Base-by-base conservation (phyloP, 2,329 filamentous ascomycete genomes). In the Proliferodiscus dingleyae region DNA sequence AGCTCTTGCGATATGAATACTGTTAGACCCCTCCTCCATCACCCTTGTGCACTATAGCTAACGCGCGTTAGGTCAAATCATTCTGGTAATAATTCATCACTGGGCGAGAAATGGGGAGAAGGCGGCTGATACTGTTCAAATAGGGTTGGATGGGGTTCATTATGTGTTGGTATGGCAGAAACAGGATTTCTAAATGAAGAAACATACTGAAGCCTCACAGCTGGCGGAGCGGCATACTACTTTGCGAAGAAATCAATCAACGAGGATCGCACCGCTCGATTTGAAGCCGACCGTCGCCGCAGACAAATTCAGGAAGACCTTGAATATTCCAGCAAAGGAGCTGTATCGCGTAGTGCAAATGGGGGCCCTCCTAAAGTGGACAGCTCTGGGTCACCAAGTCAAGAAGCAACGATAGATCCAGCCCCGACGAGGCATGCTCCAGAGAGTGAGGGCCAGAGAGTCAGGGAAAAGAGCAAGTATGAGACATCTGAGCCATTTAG, bases 201-300 rank as follows among this genome's bases (percentile, higher is more conserved):
- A 9, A 33, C n/a, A 43, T 34, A 42, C 48, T 59, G 37, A 61
- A 41, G 7, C 37, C 37, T 29, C 39, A 50, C 62, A 89, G 89
- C 90, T 56, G 93, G 91, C 63, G 93, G 81, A 55, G 87, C 85
- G 53, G 89, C 91, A 61, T 98, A 97, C 75, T 89, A 87, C 73
- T 95, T 96, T 66, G 93, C 93, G 54, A 98, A 98, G 76, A 78
- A 81, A 63, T 84, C 83, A 66, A 95, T 98, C 77, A 95, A 96
- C 65, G 87, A 87, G 57, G 89, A 96, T 68, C 87, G 91, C 54
- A 75, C 79, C 50, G 72, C 80, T 50, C 81, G 87, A 60, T 79
- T 85, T 55, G 81, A 85, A 50, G 77, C 74, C 47, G 75, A 77
- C 45, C 70, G 80, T 57, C 83, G 85, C 70, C 47, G 53, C 19